phyloP scores from a whole-genome alignment of 306 rosid species.

The Vicia sativa region DNA sequence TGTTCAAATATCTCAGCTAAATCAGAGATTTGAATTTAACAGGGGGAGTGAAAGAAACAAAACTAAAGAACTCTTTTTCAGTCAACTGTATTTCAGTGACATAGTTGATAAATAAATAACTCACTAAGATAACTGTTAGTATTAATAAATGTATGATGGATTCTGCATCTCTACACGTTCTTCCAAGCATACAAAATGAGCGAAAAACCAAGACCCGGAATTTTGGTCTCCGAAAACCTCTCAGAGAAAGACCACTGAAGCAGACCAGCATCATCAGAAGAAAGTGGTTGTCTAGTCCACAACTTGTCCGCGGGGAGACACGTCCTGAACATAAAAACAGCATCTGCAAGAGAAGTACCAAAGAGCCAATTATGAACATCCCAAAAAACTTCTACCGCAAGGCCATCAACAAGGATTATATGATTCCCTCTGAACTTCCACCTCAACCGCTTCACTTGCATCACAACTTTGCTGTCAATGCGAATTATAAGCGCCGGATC shows the following conservation, averaged over 20 bases:
- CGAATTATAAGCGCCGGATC: constrained; percentile 76
- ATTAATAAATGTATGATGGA: constrained; percentile 47
- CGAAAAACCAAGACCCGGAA: constrained; percentile 70
- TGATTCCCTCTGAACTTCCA: constrained; percentile 98
- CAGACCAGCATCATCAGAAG: constrained; percentile 65
- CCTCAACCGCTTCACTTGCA: constrained; percentile 81
- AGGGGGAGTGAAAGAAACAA: constrained; percentile 41
- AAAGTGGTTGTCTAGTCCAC: constrained; percentile 59
- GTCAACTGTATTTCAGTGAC: constrained; percentile 53
- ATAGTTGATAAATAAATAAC: constrained; percentile 53
- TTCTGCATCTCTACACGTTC: constrained; percentile 59
- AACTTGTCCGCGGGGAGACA: constrained; percentile 67
- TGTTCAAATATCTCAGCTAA: constrained; percentile 56
- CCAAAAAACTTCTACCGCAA: constrained; percentile 89
- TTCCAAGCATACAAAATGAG: constrained; percentile 89
- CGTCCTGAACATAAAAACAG: constrained; percentile 94
- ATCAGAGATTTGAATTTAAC: constrained; percentile 39
- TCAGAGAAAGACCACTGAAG: constrained; percentile 86
- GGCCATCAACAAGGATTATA: constrained; percentile 81
- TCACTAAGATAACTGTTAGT: constrained; percentile 64
- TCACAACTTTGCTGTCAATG: constrained; percentile 74
- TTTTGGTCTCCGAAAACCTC: constrained; percentile 77
- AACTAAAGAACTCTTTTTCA: constrained; percentile 36
- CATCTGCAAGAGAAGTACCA: constrained; percentile 65
- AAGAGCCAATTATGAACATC: constrained; percentile 97